Conservation (phyloP, 352 stramenopile genomes). For the Phytophthora ramorum region DNA sequence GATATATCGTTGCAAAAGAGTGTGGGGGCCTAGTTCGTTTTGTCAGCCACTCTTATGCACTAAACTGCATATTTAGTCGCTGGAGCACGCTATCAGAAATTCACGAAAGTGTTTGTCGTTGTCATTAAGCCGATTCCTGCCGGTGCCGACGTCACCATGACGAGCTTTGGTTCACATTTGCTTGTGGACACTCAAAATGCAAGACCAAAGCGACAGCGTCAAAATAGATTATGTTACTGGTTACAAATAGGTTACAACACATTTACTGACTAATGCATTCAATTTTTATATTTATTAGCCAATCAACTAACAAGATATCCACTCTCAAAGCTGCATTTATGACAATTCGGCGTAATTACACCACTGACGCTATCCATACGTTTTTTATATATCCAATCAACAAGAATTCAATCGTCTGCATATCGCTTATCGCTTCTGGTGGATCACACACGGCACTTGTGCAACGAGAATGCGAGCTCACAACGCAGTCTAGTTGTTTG, state of each 20-base stretch:
- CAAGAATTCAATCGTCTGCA: not conserved
- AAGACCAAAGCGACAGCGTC: not conserved
- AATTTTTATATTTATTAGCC: no score
- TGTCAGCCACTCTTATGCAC: not conserved
- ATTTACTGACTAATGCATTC: no score
- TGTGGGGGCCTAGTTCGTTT: not conserved
- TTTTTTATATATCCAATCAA: not conserved
- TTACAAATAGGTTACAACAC: not conserved
- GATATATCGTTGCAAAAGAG: constrained; percentile 3
- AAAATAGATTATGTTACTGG: not conserved
- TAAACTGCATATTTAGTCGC: constrained; percentile 1
- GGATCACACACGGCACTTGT: no score
- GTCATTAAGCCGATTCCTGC: not conserved
- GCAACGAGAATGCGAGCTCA: not conserved
- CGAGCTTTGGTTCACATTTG: not conserved
- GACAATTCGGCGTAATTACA: no score
- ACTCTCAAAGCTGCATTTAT: no score
- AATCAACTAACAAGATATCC: no score
- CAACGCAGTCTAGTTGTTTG: not conserved
- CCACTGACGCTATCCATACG: no score
- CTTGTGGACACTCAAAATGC: not conserved
- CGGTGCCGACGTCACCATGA: not conserved
- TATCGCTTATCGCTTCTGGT: not conserved
- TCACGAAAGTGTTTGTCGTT: constrained; percentile 4
- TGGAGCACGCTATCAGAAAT: not conserved